Evolutionary conservation across 345 rosid genomes (phyloP), one percentile per base, ranked within the genome.

Genomic region (Eucalyptus globulus): DNA sequence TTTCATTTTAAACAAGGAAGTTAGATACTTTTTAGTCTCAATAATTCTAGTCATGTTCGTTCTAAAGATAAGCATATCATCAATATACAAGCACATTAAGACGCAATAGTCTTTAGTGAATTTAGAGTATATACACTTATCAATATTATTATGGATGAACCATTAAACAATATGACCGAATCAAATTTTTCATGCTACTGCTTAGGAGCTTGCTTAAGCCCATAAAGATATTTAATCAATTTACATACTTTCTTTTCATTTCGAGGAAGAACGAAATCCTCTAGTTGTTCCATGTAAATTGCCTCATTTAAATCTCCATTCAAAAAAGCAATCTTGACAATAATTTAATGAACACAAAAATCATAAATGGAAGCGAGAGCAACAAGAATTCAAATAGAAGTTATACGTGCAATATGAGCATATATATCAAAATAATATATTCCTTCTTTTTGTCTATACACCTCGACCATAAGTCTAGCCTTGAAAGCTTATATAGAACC

Each of bases 111-210:
- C 17, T 62, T 29, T 4, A 29, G 72, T 62, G 34, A 62, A 62
- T 62, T 62, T 62, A 62, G 9, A 62, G n/a, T 29, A 62, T 12
- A 62, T 62, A 29, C 34, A 62, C 72, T 29, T 62, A 47, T 62
- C 3, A 0, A 2, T 0, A 49, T 1, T 49, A 49, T 13, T 62
- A 4, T 29, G 34, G n/a, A 13, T 62, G 34, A 40, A 62, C 9
- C 17, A 29, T 29, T 62, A 7, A 0, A 29, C 16, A 62, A 62
- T 29, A 62, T 62, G 3, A 14, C 5, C 4, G 1, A 62, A 62
- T 62, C 5, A 29, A 62, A 62, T 14, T 29, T 62, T 14, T 29
- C 34, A 62, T 62, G 72, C 5, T 17, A 62, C 1, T 47, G 0
- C 49, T 47, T 47, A 47, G 49, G 49, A 47, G 49, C 0, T 47